These are phyloP conservation scores for Pterocarpus santalinus DNA, from an alignment of 306 rosid genomes.

Conservation along the genomic window DNA sequence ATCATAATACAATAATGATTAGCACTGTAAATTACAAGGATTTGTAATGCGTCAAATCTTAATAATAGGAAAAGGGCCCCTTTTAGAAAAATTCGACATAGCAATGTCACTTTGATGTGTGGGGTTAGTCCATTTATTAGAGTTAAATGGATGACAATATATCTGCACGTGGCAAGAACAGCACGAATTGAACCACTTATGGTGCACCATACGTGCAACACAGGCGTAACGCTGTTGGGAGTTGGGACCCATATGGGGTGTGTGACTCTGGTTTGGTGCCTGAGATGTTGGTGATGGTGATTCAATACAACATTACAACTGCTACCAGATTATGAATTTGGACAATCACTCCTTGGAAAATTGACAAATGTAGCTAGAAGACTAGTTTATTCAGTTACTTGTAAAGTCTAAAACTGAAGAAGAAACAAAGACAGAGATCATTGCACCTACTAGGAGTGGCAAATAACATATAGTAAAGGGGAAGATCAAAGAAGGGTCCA, in stretches of 20 bases:
- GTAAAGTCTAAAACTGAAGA: conserved; percentile 30
- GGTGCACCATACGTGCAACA: conserved; percentile 43
- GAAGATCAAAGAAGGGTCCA: conserved; percentile 43
- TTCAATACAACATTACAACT: conserved; percentile 47
- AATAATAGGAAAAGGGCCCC: conserved; percentile 14
- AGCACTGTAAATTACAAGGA: conserved; percentile 5
- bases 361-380: not conserved
- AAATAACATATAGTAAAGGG: conserved; percentile 19
- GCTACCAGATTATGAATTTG: conserved; percentile 48
- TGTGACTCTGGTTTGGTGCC: conserved; percentile 51
- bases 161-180: conserved; percentile 44
- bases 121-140: conserved; percentile 53
- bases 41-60: conserved; percentile 31
- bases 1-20: conserved; percentile 15
- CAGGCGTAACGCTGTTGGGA: conserved; percentile 14
- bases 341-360: conserved; percentile 39
- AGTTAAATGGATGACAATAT: conserved; percentile 31
- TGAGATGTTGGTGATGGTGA: conserved; percentile 32
- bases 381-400: conserved; percentile 7
- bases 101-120: conserved; percentile 36
- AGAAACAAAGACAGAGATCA: conserved; percentile 16
- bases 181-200: conserved; percentile 39
- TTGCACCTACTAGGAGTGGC: conserved; percentile 15
- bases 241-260: no score
- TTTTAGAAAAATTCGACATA: not conserved